Base-by-base conservation (phyloP, 1,139 yeast genomes). In the Saccharomyces uvarum region DNA sequence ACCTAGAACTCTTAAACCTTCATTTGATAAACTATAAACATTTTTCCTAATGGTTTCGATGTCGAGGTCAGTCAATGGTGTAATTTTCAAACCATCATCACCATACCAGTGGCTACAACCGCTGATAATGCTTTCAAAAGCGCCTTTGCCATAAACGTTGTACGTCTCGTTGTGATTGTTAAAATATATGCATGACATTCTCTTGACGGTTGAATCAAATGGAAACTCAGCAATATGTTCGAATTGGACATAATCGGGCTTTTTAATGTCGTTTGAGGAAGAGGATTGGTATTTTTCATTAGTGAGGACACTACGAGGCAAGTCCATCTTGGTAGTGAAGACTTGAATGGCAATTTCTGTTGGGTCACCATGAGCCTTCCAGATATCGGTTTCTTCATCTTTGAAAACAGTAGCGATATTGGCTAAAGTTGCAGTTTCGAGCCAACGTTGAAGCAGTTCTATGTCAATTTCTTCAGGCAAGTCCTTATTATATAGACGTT, bases 271-370 rank as follows among this genome's bases (percentile, higher is more conserved):
- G 21, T 53, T 42, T 48, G 21, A 29, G n/a, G 42, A 8, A 2
- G 49, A 50, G 1, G 47, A 19, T 16, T 48, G 46, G 5, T 41
- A 48, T 13, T 44, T 31, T 26, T 73, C 72, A 67, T 90, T 97
- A 8, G 84, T 85, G 54, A 89, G 71, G 4, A 84, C 86, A 69
- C 87, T 86, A 59, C 82, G 81, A 14, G 82, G 79, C 55, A 90
- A 75, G 48, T 84, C 80, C 73, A 68, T 61, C 55, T 63, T 65
- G 7, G 63, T 59, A 14, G 70, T 63, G 56, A 68, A 67, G 3
- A 88, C 97, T 57, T 90, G 79, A 53, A 93, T 77, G 0, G 99
- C 99, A 64, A 90, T 84, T 71, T 93, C 99, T 31, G 96, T 89
- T 48, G 99, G 96, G 70, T 93, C 95, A 49, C 99, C 99, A 56